phyloP scores from a whole-genome alignment of 495 filamentous ascomycete species.

The Tuber umbilicatum region DNA sequence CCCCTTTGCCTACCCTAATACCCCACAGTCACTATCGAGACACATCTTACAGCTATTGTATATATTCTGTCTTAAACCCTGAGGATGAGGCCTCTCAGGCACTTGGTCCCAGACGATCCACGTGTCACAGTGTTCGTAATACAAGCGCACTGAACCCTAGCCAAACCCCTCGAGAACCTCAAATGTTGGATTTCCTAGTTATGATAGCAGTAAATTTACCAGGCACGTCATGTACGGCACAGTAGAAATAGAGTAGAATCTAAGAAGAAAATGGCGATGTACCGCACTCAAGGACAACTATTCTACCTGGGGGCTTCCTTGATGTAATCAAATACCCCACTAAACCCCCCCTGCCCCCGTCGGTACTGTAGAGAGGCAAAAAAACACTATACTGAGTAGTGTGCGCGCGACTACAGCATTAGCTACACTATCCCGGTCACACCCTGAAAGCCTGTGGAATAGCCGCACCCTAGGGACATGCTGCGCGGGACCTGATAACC shows the following conservation, averaged over 20 bases:
- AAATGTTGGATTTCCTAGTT: background rate
- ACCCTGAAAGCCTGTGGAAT: background rate
- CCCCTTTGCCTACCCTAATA: background rate
- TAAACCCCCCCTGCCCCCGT: background rate
- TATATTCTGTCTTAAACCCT: background rate
- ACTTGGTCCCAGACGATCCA: background rate
- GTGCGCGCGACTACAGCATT: background rate
- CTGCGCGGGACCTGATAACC: background rate
- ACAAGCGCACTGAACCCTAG: background rate
- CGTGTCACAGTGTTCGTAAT: background rate
- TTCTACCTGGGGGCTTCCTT: background rate
- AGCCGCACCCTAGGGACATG: background rate
- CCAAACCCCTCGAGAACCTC: background rate
- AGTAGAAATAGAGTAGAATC: background rate
- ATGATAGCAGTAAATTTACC: background rate
- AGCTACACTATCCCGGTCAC: background rate
- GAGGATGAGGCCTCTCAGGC: background rate
- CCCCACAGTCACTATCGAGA: background rate
- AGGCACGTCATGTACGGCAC: background rate
- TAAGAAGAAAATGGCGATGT: background rate
- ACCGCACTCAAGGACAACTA: background rate
- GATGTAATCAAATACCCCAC: too few species aligned
- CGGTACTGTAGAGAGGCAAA: background rate
- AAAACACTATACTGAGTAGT: background rate
- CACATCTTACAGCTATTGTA: background rate